Percentiles rank a stretch among this genome's conserved stretches.
Conservation (phyloP, 495 filamentous ascomycete genomes). For the Bombardia bombarda region DNA sequence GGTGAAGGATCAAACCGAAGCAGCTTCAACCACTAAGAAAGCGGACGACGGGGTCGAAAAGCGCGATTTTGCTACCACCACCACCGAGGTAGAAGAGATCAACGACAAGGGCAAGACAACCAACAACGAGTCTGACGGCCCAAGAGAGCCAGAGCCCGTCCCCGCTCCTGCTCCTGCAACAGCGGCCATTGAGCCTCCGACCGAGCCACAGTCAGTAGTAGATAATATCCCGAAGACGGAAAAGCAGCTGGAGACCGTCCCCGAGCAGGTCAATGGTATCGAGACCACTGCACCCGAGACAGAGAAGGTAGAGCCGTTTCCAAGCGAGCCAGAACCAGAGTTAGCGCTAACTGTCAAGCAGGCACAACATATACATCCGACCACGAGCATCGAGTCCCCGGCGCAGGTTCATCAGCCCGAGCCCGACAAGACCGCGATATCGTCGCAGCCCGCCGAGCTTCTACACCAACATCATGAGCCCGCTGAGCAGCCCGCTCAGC, state of each 20-base stretch:
- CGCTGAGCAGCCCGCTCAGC: conserved; percentile 19
- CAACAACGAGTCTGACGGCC: not conserved
- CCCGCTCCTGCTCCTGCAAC: conserved; percentile 10
- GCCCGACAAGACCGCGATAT: conserved; percentile 4
- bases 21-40: conserved; percentile 2
- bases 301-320: conserved; percentile 21
- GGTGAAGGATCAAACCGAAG: not conserved
- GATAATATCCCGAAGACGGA: conserved; percentile 1
- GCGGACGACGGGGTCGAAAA: conserved; percentile 1
- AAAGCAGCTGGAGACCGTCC: not conserved
- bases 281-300: conserved; percentile 1
- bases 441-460: conserved; percentile 5
- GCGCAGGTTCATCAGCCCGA: conserved; percentile 7
- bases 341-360: conserved; percentile 11
- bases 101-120: not conserved
- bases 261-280: not conserved
- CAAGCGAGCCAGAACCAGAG: conserved; percentile 4
- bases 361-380: no score
- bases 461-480: conserved; percentile 17
- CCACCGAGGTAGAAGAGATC: not conserved
- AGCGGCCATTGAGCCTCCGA: conserved; percentile 1
- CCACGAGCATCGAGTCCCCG: conserved; percentile 5
- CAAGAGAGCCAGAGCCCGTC: not conserved
- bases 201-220: not conserved
- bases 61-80: not conserved